A percentile compares a stretch with the other conserved stretches of the same genome.
phyloP scores from a whole-genome alignment of 2,329 filamentous ascomycete genomes.

The Aspergillus aculeatinus region DNA sequence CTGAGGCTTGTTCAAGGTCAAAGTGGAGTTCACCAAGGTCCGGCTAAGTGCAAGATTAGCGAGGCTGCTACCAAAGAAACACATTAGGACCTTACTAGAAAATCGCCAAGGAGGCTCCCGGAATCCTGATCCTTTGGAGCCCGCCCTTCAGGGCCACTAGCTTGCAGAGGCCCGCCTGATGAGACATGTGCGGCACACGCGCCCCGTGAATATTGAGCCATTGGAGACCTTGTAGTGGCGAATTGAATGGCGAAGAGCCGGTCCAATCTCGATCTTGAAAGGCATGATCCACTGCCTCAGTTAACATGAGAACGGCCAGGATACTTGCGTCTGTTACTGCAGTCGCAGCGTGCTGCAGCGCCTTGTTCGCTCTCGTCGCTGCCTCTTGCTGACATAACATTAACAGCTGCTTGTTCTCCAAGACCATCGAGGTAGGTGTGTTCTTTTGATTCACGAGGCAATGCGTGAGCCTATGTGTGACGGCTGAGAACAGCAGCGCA shows the following conservation, averaged over 20 bases:
- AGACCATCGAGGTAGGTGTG: not conserved
- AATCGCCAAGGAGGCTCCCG: constrained; percentile 1
- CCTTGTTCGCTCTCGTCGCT: not conserved
- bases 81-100: not conserved
- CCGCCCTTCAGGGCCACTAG: constrained; percentile 1
- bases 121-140: not conserved
- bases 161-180: constrained; percentile 4
- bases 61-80: too few relatives aligned
- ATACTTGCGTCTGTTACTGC: not conserved
- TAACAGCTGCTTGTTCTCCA: too few relatives aligned
- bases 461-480: not conserved
- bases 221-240: constrained; percentile 1
- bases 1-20: not conserved
- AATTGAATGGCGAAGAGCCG: not conserved
- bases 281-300: not conserved
- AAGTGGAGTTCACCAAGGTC: constrained; percentile 6
- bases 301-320: constrained; percentile 6
- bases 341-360: not conserved
- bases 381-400: not conserved
- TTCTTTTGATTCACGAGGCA: not conserved
- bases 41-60: not conserved
- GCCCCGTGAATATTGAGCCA: constrained; percentile 7
- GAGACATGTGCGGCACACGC: not conserved
- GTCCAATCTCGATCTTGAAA: not conserved
- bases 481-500: not conserved